Evolutionary conservation across 2,329 filamentous ascomycete species (phyloP).

Genomic region (Nothopassalora personata): DNA sequence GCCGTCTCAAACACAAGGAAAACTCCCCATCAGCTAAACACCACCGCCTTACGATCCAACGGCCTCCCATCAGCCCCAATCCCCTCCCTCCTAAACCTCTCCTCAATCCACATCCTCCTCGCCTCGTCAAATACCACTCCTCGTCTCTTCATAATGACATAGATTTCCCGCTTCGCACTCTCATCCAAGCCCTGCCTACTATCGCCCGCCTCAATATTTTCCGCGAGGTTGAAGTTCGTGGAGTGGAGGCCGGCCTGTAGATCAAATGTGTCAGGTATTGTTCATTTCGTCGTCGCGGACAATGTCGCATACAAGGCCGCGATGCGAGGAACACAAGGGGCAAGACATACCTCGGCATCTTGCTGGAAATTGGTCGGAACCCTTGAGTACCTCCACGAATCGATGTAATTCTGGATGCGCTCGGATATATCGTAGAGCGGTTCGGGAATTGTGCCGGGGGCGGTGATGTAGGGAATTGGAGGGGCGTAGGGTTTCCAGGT

Average conservation of each 20-base stretch:
- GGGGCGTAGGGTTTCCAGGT: constrained; percentile 70
- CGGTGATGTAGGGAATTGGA: constrained; percentile 48
- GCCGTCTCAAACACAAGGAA: neutral
- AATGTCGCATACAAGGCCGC: no score
- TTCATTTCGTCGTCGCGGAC: no score
- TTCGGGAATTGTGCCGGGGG: constrained; percentile 45
- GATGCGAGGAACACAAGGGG: no score
- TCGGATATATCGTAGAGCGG: constrained; percentile 49
- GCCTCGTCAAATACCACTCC: constrained; percentile 87
- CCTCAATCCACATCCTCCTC: constrained; percentile 76
- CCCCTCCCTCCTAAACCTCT: constrained; percentile 76
- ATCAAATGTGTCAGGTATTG: no score
- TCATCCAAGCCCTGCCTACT: constrained; percentile 75
- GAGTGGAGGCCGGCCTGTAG: constrained; percentile 68
- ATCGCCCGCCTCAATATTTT: constrained; percentile 77
- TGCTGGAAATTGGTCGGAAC: constrained; percentile 68
- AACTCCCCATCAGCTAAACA: constrained; percentile 61
- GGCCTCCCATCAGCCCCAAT: constrained; percentile 85
- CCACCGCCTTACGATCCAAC: constrained; percentile 90
- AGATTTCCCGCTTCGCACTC: constrained; percentile 71
- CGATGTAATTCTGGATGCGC: constrained; percentile 35
- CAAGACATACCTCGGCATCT: constrained; percentile 61
- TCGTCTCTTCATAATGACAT: constrained; percentile 83
- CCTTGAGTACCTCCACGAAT: constrained; percentile 61
- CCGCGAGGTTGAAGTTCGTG: constrained; percentile 72